phyloP scores from a whole-genome alignment of 306 rosid genomes.

The Nissolia schottii region DNA sequence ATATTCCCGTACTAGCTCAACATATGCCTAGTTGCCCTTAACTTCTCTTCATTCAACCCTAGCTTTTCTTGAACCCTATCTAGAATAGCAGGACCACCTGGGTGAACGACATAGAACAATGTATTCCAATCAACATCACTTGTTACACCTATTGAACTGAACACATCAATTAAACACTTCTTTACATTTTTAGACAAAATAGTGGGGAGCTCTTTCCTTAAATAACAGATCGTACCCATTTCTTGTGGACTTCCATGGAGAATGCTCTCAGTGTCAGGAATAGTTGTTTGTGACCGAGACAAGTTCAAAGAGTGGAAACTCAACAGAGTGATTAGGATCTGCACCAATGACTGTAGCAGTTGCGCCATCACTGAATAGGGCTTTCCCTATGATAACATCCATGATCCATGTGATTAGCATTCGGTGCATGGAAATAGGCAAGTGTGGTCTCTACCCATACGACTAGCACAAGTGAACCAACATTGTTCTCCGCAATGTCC shows the following conservation, averaged over 20 bases:
- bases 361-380: slow-evolving; percentile 13
- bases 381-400: slow-evolving; percentile 5
- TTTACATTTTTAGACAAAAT: not conserved
- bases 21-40: not conserved
- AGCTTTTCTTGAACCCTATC: not conserved
- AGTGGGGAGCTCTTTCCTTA: not conserved
- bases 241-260: not conserved
- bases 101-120: slow-evolving; percentile 10
- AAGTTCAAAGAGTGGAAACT: not conserved
- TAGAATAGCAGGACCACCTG: slow-evolving; percentile 1
- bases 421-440: not conserved
- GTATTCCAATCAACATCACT: not conserved
- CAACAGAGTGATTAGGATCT: not conserved
- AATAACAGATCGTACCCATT: not conserved
- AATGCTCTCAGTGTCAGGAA: not conserved
- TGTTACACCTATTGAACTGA: not conserved
- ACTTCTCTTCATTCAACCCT: not conserved
- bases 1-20: slow-evolving; percentile 18
- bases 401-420: not conserved
- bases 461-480: slow-evolving; percentile 1
- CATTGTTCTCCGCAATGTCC: not conserved
- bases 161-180: not conserved
- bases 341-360: not conserved
- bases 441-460: not conserved
- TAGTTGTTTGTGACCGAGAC: not conserved